Conservation (phyloP, 2,329 filamentous ascomycete genomes). For the Fusarium brevicatenulatum region DNA sequence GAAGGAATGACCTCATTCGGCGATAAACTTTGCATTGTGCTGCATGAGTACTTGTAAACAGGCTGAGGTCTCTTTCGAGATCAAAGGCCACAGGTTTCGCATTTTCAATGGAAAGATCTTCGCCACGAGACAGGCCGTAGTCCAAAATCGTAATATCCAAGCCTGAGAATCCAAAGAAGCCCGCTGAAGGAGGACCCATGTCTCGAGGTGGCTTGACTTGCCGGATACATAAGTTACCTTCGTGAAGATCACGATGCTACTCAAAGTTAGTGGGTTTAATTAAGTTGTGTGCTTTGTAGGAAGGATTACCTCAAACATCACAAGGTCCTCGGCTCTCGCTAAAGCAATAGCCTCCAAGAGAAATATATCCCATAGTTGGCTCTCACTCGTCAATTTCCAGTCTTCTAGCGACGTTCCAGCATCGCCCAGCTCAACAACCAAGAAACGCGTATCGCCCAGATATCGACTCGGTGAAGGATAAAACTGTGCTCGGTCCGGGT, state of each 20-base stretch:
- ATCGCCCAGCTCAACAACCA: conserved; percentile 72
- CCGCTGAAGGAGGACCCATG: conserved; percentile 44
- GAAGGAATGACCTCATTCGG: conserved; percentile 68
- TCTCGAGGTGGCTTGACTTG: conserved; percentile 51
- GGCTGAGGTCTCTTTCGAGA: conserved; percentile 66
- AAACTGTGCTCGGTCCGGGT: conserved; percentile 67
- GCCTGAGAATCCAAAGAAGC: conserved; percentile 67
- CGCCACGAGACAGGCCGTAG: conserved; percentile 71
- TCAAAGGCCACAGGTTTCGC: conserved; percentile 62
- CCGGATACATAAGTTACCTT: conserved; percentile 71
- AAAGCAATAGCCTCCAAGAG: conserved; percentile 69
- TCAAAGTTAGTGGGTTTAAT: conserved; percentile 10
- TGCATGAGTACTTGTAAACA: conserved; percentile 70
- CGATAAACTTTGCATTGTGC: conserved; percentile 70
- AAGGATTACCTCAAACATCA: conserved; percentile 66
- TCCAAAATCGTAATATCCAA: conserved; percentile 73
- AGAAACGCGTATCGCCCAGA: conserved; percentile 65
- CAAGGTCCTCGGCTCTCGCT: conserved; percentile 66
- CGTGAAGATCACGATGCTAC: conserved; percentile 72
- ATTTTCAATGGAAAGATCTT: conserved; percentile 52
- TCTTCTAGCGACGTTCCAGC: conserved; percentile 70
- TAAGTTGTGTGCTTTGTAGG: neutral
- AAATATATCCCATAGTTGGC: conserved; percentile 72
- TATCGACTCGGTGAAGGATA: conserved; percentile 71
- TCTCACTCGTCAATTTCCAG: conserved; percentile 58